Evolutionary conservation across 1,284 basidiomycete species (phyloP), one percentile per base, ranked within the genome.

Genomic region (Rhodotorula sp.): DNA sequence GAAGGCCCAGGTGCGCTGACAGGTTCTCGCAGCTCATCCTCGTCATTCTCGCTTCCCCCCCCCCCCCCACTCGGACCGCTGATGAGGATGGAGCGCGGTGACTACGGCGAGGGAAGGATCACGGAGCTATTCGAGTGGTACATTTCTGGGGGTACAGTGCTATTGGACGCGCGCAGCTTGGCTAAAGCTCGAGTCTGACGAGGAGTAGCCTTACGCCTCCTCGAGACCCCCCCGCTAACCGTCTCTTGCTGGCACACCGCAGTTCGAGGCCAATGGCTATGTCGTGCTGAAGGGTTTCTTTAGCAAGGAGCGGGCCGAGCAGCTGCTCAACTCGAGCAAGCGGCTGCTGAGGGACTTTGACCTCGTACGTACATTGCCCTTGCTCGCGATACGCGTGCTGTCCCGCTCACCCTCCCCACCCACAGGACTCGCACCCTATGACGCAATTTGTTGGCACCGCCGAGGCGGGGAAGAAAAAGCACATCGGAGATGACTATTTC

Each of bases 401-500:
- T 13, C 21, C 5, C 19, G 36, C 48, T 37, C 34, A 51, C 27
- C 25, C 0, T 4, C 7, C 7, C 4, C 22, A 25, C 44, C 3
- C 48, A 12, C 46, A 61, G 60, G 86, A 88, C 29, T 86, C 87
- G 44, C 96, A 98, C 81, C 95, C 96, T 0, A 82, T 90, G 80
- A 97, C 94, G 12, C 91, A 88, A 77, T 98, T 99, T 83, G 90
- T 89, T 36, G 95, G 94, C 0, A 55, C 46, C 2, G 86, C 86
- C 19, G 86, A 87, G 25, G 88, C 50, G 9, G 50, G 37, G 89
- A 72, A 86, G 86, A 67, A 67, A n/a, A 61, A 67, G 53, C 65
- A 67, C 77, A 85, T 92, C 51, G 93, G 94, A 0, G 94, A 98
- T 80, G 88, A 92, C 37, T 98, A 98, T 81, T 99, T 99, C 79